phyloP scores from a whole-genome alignment of 352 stramenopile species.

The Peronospora destructor region DNA sequence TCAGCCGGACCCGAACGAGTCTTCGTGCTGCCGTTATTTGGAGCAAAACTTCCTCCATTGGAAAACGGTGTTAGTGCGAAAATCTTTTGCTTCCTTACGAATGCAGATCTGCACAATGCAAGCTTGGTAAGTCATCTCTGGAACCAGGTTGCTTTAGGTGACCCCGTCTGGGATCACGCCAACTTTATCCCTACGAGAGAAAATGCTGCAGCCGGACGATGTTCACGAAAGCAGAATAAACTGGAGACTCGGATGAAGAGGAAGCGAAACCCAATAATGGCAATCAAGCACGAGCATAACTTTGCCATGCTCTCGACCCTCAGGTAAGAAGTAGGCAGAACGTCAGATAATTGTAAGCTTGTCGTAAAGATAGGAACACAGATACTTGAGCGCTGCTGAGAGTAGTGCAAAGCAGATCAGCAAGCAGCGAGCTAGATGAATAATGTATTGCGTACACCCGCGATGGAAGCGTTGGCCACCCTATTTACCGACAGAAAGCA shows the following conservation, averaged over 20 bases:
- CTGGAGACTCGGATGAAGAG: slow-evolving; percentile 5
- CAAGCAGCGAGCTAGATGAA: slow-evolving; percentile 7
- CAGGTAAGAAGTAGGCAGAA: slow-evolving; percentile 18
- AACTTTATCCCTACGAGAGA: slow-evolving; percentile 41
- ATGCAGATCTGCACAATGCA: slow-evolving; percentile 74
- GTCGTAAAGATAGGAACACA: slow-evolving; percentile 19
- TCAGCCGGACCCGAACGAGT: slow-evolving; percentile 22
- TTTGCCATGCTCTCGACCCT: slow-evolving; percentile 21
- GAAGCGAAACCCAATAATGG: slow-evolving; percentile 1
- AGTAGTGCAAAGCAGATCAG: slow-evolving; percentile 5
- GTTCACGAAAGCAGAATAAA: slow-evolving; percentile 11
- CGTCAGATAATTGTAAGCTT: slow-evolving; percentile 22
- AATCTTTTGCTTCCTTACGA: slow-evolving; percentile 72
- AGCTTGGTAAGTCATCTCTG: slow-evolving; percentile 80
- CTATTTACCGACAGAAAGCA: not conserved
- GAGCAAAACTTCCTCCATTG: slow-evolving; percentile 44
- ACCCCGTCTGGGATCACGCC: slow-evolving; percentile 71
- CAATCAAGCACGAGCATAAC: slow-evolving; percentile 16
- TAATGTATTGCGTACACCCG: slow-evolving; percentile 5
- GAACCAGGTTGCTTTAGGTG: slow-evolving; percentile 68
- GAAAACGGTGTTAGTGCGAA: slow-evolving; percentile 46
- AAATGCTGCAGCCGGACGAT: slow-evolving; percentile 6
- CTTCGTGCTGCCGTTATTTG: slow-evolving; percentile 75
- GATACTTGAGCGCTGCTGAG: slow-evolving; percentile 12
- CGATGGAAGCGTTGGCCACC: not conserved